Evolutionary conservation across 257 asterid genomes (phyloP).

Genomic region (Ehretia macrophylla): DNA sequence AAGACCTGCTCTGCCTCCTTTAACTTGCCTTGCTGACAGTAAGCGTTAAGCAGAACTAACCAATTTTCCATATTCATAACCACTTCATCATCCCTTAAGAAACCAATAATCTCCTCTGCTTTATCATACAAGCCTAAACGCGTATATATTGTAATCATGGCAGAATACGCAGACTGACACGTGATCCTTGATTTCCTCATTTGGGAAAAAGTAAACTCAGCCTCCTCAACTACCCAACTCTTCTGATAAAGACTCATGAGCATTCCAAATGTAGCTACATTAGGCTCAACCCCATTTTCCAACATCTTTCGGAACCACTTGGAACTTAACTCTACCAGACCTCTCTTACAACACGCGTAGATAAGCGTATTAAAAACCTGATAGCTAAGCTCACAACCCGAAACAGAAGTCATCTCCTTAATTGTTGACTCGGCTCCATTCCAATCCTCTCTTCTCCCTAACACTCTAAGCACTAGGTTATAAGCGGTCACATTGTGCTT

Average conservation of each 20-base stretch:
- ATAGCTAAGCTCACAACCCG: slow-evolving; percentile 43
- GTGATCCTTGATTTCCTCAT: slow-evolving; percentile 63
- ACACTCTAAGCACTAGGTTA: slow-evolving; percentile 62
- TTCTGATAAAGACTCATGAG: slow-evolving; percentile 81
- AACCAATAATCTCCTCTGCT: slow-evolving; percentile 68
- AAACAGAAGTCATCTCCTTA: slow-evolving; percentile 51
- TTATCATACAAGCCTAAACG: slow-evolving; percentile 60
- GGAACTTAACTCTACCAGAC: slow-evolving; percentile 52
- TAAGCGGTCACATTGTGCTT: slow-evolving; percentile 56
- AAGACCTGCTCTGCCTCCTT: slow-evolving; percentile 52
- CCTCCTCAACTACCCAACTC: slow-evolving; percentile 64
- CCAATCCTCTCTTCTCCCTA: slow-evolving; percentile 73
- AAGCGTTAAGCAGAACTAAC: slow-evolving; percentile 83
- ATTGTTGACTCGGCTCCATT: slow-evolving; percentile 51
- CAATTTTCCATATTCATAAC: slow-evolving; percentile 69
- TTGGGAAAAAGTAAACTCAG: slow-evolving; percentile 58
- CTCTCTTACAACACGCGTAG: slow-evolving; percentile 59
- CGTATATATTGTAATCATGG: slow-evolving; percentile 80
- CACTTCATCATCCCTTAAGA: slow-evolving; percentile 57
- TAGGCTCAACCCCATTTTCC: slow-evolving; percentile 60
- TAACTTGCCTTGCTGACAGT: slow-evolving; percentile 84
- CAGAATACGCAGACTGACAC: slow-evolving; percentile 77
- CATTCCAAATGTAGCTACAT: slow-evolving; percentile 86
- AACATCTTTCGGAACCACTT: slow-evolving; percentile 78
- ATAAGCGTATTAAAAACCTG: slow-evolving; percentile 72